Base-by-base conservation (phyloP, 768 basidiomycete genomes). In the Lepiota venenata region DNA sequence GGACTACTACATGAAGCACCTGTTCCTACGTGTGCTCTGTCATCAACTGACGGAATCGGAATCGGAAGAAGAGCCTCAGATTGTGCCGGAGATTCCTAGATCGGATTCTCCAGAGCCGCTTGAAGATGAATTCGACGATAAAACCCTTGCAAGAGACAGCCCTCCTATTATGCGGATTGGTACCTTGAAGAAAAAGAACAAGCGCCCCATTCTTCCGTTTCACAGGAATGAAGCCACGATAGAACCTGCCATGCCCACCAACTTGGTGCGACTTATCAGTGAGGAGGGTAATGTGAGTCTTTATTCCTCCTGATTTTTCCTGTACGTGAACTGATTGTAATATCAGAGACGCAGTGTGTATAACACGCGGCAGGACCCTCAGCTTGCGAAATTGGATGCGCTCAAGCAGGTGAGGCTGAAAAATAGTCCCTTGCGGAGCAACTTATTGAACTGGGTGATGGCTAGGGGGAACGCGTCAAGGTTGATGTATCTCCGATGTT, bases 1-100 rank as follows among this genome's bases (percentile, higher is more conserved):
- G 10, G 87, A 89, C 63, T 90, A 88, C 63, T 91, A 85, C 68
- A 57, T 66, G 14, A 75, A 79, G 55, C 88, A 90, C 61, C 77
- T 91, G 18, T 91, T 90, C 71, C 69, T 89, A 36, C 80, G 83
- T 16, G 69, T 88, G 32, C 74, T 91, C 20, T 80, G 80, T 57
- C 88, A 91, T 61, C 74, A 82, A 43, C 72, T 88, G 22, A 65
- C 63, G 5, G 68, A 55, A 18, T 36, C 55, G 12, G 37, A 47
- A 14, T 16, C 32, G 38, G 54, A 56, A 20, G 47, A 58, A 2
- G 58, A 66, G 6, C 67, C 69, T 57, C 68, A 60, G 25, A 58
- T 64, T 41, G 71, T 63, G 29, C 67, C 39, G 39, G 22, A 61
- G 35, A 63, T 58, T 20, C 67, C 67, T 51, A 71, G 71, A 36